Conservation (phyloP, 495 filamentous ascomycete genomes). For the Penicillium goetzii region DNA sequence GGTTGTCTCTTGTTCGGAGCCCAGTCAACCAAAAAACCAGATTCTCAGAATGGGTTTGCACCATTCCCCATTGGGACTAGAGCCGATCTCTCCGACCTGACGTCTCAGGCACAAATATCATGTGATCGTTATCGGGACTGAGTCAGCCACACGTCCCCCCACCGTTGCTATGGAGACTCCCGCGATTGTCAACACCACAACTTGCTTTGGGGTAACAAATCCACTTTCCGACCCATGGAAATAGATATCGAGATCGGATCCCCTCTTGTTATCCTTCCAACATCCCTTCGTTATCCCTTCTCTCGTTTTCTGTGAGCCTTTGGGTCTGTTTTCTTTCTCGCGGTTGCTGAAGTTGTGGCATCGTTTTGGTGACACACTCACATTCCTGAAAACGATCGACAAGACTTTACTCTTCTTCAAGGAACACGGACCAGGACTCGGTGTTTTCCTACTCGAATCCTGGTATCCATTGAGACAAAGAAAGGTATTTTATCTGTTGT, state of each 20-base stretch:
- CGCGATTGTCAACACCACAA: constrained; percentile 39
- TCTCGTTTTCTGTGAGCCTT: constrained; percentile 7
- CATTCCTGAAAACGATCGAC: constrained; percentile 41
- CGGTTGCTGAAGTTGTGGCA: constrained; percentile 13
- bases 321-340: constrained; percentile 13
- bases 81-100: constrained; percentile 31
- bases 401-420: constrained; percentile 29
- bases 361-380: constrained; percentile 30
- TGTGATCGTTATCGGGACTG: constrained; percentile 21
- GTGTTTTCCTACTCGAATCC: constrained; percentile 26
- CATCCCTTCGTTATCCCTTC: constrained; percentile 36
- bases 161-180: constrained; percentile 48
- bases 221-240: constrained; percentile 37
- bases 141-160: constrained; percentile 21
- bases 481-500: constrained; percentile 29
- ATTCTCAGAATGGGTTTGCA: constrained; percentile 26
- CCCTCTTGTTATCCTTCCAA: constrained; percentile 28
- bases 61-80: constrained; percentile 35
- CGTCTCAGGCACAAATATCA: constrained; percentile 27
- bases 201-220: constrained; percentile 33
- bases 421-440: constrained; percentile 23
- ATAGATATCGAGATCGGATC: constrained; percentile 36
- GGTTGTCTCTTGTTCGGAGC: background rate
- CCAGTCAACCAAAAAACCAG: constrained; percentile 28
- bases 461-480: constrained; percentile 18